Evolutionary conservation across 768 basidiomycete genomes (phyloP).

Genomic region (Suillus variegatus): DNA sequence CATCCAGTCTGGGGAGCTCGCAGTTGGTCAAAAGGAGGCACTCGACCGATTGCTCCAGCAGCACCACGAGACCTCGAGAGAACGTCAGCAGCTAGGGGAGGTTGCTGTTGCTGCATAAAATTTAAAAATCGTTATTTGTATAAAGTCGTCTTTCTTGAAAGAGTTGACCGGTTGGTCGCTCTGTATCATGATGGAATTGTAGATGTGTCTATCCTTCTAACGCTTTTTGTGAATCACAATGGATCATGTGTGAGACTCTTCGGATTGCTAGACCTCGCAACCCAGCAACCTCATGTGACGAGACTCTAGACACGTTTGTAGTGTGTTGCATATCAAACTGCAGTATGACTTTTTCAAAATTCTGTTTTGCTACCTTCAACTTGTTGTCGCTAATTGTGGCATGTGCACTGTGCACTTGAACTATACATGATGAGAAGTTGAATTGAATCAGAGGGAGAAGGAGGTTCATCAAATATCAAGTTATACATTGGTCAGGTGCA

Average conservation of each 20-base stretch:
- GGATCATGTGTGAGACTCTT: background rate
- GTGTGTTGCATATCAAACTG: too few relatives aligned
- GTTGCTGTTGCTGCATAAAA: constrained; percentile 10
- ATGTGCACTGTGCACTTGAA: too few relatives aligned
- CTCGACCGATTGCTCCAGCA: constrained; percentile 83
- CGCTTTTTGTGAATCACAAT: background rate
- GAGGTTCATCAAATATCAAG: too few relatives aligned
- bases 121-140: background rate
- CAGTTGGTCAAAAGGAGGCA: constrained; percentile 91
- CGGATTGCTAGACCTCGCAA: background rate
- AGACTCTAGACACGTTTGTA: background rate
- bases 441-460: too few relatives aligned
- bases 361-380: too few relatives aligned
- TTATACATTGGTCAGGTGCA: too few relatives aligned
- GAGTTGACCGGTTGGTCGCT: background rate
- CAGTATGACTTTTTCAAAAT: too few relatives aligned
- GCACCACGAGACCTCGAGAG: constrained; percentile 51
- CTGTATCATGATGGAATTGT: background rate
- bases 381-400: too few relatives aligned
- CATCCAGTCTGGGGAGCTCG: constrained; percentile 88
- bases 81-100: constrained; percentile 10
- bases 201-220: background rate
- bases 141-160: background rate
- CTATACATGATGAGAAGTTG: too few relatives aligned
- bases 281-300: background rate